These are phyloP conservation scores for Byssothecium circinans DNA, from an alignment of 2,329 filamentous ascomycete species.

Conservation along the genomic window DNA sequence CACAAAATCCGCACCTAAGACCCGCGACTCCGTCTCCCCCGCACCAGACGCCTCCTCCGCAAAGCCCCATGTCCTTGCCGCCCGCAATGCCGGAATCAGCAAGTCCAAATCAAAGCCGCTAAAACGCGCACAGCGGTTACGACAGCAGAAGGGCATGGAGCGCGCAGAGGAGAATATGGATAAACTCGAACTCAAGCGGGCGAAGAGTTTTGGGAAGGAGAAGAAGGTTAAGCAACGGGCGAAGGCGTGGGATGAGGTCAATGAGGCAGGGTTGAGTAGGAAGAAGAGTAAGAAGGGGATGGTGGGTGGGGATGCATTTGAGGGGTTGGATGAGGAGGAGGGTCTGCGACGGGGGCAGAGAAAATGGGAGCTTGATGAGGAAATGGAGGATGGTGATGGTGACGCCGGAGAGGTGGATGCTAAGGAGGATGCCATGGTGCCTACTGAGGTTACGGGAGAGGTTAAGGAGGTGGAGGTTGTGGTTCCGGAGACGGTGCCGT, in stretches of 20 bases:
- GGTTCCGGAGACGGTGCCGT: conserved; percentile 16
- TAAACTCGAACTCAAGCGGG: conserved; percentile 58
- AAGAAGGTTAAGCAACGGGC: conserved; percentile 54
- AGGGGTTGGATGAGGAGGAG: conserved; percentile 14
- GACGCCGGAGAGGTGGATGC: too few relatives aligned
- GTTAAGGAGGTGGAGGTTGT: conserved; percentile 19
- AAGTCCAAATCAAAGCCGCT: conserved; percentile 62
- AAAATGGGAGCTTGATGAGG: conserved; percentile 36
- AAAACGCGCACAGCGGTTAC: conserved; percentile 56
- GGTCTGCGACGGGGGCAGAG: too few relatives aligned
- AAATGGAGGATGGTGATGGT: conserved; percentile 25
- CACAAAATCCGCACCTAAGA: conserved; percentile 68
- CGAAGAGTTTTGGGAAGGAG: conserved; percentile 53
- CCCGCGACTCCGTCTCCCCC: conserved; percentile 41
- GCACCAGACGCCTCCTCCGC: conserved; percentile 23
- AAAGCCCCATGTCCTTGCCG: conserved; percentile 62
- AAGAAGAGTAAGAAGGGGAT: conserved; percentile 16
- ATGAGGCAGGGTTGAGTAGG: conserved; percentile 24
- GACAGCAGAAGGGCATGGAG: conserved; percentile 53
- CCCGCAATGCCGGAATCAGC: conserved; percentile 69
- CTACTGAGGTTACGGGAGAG: conserved; percentile 12
- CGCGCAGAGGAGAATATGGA: conserved; percentile 58
- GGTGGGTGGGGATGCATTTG: conserved; percentile 17
- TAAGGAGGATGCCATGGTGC: conserved; percentile 1
- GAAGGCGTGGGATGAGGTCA: conserved; percentile 45